Evolutionary conservation across 73 alveolate genomes (phyloP), one percentile per base, ranked within the genome.

Genomic region (Stentor coeruleus): DNA sequence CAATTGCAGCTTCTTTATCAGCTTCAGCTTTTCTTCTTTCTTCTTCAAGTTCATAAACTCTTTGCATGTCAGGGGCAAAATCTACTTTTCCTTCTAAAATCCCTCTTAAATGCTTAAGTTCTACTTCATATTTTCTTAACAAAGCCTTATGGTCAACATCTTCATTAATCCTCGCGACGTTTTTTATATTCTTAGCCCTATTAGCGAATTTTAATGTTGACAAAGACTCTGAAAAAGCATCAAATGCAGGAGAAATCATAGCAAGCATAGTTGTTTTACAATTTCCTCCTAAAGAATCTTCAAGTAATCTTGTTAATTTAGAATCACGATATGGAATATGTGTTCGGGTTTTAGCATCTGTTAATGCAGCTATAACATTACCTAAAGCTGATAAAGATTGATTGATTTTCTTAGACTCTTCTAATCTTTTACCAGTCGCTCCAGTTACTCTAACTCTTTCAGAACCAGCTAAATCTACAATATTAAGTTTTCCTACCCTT

Each of bases 131-230:
- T 91, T 96, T 96, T 31, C 97, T 81, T 33, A 96, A 92, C 31
- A 96, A 81, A 36, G 97, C 93, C 76, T 93, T 89, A n/a, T 97
- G 87, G 86, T 97, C 98, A 3, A 95, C 94, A 86, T 97, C 99
- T 85, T 91, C 97, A 82, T 94, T 93, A 37, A 92, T 95, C 72
- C 91, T 91, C 3, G 99, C 99, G 26, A 97, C 88, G 82, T 95
- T 97, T 86, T 93, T 93, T 35, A 98, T 97, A 81, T 93, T 96
- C 89, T 98, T 98, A 38, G 99, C 99, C 60, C 99, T 90, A 80
- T 96, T 97, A n/a, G 99, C 99, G 80, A 98, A 98, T 83, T 98
- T 95, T 55, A 98, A 88, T 35, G 99, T 98, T 0, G 99, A 94
- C 58, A 97, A 84, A 14, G 99, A 90, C 80, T 98, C 99, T 59